Conservation (phyloP, 2,329 filamentous ascomycete species). For the Raffaelea ambrosiae region DNA sequence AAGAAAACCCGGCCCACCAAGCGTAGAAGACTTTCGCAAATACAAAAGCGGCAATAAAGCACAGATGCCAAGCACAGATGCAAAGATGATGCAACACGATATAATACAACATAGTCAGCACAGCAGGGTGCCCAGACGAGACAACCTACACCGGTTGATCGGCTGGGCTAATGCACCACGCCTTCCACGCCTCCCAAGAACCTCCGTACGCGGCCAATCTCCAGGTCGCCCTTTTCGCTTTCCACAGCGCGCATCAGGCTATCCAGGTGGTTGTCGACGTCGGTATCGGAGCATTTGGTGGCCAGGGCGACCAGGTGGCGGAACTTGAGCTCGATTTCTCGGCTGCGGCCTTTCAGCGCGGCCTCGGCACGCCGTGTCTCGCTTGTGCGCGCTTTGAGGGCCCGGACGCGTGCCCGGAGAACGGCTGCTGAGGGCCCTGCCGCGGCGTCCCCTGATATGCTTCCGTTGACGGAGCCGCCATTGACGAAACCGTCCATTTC, state of each 20-base stretch:
- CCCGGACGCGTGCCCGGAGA: conserved; percentile 59
- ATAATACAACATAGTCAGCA: too few relatives aligned
- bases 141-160: too few relatives aligned
- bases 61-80: too few relatives aligned
- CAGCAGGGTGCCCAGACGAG: too few relatives aligned
- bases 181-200: conserved; percentile 74
- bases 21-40: too few relatives aligned
- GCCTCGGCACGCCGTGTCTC: conserved; percentile 59
- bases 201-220: conserved; percentile 67
- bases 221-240: conserved; percentile 70
- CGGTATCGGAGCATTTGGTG: conserved; percentile 66
- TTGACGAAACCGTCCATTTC: conserved; percentile 38
- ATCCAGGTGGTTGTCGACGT: conserved; percentile 74
- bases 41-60: too few relatives aligned
- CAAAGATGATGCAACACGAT: too few relatives aligned
- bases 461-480: conserved; percentile 22
- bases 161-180: conserved; percentile 19
- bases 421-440: conserved; percentile 49
- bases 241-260: conserved; percentile 80
- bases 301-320: conserved; percentile 81
- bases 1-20: too few relatives aligned
- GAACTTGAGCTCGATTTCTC: conserved; percentile 81
- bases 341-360: conserved; percentile 67
- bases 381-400: conserved; percentile 61
- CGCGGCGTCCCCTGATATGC: conserved; percentile 23